Percentiles rank a stretch among this genome's conserved stretches.
Evolutionary conservation across 1,284 basidiomycete species (phyloP).

Genomic region (Microstroma glucosiphilum): DNA sequence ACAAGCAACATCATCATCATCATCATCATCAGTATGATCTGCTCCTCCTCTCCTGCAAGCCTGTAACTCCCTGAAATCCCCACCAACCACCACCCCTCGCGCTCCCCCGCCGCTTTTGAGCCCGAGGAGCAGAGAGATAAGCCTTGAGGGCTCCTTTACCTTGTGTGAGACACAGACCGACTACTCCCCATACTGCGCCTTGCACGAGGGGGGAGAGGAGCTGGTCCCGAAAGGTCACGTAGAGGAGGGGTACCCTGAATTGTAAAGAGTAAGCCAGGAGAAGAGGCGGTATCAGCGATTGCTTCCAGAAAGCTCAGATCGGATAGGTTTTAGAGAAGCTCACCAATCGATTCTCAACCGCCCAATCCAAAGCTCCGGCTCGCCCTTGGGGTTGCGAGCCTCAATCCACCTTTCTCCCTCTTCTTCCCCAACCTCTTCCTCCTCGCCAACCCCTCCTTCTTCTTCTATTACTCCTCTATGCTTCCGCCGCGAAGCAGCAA

Average conservation of each 20-base stretch:
- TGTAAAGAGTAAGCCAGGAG: too few species aligned
- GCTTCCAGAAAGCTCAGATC: neutral
- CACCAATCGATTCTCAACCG: conserved; percentile 40
- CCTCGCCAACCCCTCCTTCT: conserved; percentile 8
- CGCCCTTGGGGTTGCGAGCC: conserved; percentile 1
- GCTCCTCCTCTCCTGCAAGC: too few species aligned
- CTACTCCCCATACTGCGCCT: conserved; percentile 36
- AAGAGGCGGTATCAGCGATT: neutral
- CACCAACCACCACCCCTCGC: too few species aligned
- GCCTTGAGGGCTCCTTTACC: too few species aligned
- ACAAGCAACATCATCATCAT: too few species aligned
- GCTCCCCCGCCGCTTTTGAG: too few species aligned
- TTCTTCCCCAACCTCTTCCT: conserved; percentile 13
- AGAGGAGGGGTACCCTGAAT: conserved; percentile 33
- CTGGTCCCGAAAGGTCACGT: conserved; percentile 41
- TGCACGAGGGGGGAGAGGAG: conserved; percentile 37
- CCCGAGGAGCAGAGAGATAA: too few species aligned
- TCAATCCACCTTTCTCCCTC: conserved; percentile 8
- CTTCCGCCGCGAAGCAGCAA: neutral
- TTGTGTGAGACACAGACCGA: conserved; percentile 17
- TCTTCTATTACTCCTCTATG: neutral
- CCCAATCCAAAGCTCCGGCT: conserved; percentile 35
- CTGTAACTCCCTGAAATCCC: too few species aligned
- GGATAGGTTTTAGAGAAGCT: conserved; percentile 11
- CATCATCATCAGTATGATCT: too few species aligned